Percentiles rank a stretch among this genome's conserved stretches.
Conservation (phyloP, 208 protist genomes). For the Leishmania lainsoni region DNA sequence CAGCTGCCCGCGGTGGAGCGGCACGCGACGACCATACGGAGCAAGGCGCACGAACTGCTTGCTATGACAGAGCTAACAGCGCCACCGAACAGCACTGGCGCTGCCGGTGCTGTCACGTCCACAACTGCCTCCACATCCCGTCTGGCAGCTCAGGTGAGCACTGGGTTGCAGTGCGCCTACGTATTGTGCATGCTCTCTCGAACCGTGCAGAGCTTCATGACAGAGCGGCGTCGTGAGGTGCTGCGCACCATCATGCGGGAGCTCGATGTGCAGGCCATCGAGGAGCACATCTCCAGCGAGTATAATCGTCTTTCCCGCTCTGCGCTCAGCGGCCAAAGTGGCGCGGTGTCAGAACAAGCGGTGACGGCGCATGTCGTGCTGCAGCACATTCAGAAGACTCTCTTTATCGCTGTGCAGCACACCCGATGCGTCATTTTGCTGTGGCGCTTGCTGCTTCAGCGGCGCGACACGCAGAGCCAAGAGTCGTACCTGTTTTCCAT, state of each 20-base stretch:
- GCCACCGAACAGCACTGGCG: background rate
- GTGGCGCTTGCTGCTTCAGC: slow-evolving; percentile 68
- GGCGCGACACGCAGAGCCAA: slow-evolving; percentile 47
- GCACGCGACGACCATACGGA: slow-evolving; percentile 47
- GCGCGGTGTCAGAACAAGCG: slow-evolving; percentile 30
- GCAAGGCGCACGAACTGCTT: slow-evolving; percentile 59
- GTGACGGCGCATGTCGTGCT: slow-evolving; percentile 42
- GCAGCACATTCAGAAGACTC: slow-evolving; percentile 50
- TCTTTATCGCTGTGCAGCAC: slow-evolving; percentile 59
- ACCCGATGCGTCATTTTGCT: slow-evolving; percentile 62
- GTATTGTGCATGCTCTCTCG: slow-evolving; percentile 55
- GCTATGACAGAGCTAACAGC: slow-evolving; percentile 35
- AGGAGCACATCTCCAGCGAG: slow-evolving; percentile 42
- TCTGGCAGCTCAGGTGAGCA: slow-evolving; percentile 38
- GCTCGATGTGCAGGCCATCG: slow-evolving; percentile 57
- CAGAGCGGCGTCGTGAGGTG: slow-evolving; percentile 75
- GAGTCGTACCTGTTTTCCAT: slow-evolving; percentile 41
- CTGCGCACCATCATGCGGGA: slow-evolving; percentile 66
- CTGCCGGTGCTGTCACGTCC: background rate
- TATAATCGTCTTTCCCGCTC: slow-evolving; percentile 16
- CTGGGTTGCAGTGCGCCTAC: slow-evolving; percentile 68
- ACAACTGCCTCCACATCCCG: slow-evolving; percentile 11
- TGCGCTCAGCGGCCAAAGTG: slow-evolving; percentile 3
- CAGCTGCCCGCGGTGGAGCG: slow-evolving; percentile 55
- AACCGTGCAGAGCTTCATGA: slow-evolving; percentile 63